Percentiles rank a stretch among this genome's conserved stretches.
phyloP scores from a whole-genome alignment of 495 filamentous ascomycete species.

The Penicillium atrosanguineum region DNA sequence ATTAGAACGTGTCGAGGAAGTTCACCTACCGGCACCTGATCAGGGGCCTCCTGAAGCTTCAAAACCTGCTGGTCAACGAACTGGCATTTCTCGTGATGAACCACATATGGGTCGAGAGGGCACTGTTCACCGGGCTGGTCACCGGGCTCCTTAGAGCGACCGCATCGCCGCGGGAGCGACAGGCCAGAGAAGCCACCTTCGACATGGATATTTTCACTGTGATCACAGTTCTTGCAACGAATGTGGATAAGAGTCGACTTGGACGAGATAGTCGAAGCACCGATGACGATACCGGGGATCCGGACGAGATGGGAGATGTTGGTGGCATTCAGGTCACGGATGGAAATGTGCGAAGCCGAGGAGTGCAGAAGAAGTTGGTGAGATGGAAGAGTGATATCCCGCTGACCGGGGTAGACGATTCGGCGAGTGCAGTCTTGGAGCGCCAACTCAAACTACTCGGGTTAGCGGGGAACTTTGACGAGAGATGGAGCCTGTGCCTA shows the following conservation, averaged over 20 bases:
- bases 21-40: conserved; percentile 97
- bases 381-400: conserved; percentile 66
- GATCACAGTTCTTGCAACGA: conserved; percentile 84
- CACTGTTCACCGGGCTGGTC: conserved; percentile 67
- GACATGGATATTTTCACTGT: conserved; percentile 67
- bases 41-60: conserved; percentile 97
- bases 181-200: conserved; percentile 84
- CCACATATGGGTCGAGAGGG: conserved; percentile 91
- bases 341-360: conserved; percentile 82
- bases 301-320: conserved; percentile 94
- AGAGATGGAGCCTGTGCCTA: conserved; percentile 36
- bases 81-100: conserved; percentile 88
- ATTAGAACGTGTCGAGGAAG: conserved; percentile 92
- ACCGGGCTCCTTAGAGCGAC: conserved; percentile 52
- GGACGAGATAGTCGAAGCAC: conserved; percentile 92
- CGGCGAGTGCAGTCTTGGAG: conserved; percentile 86
- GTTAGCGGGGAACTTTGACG: conserved; percentile 3
- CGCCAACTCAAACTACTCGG: conserved; percentile 78
- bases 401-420: conserved; percentile 80
- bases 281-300: conserved; percentile 96
- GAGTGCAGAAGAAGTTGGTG: conserved; percentile 97
- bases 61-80: conserved; percentile 99
- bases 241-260: conserved; percentile 87
- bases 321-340: conserved; percentile 88
- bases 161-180: conserved; percentile 76